Conservation (phyloP, 495 filamentous ascomycete genomes). For the Terfezia boudieri region DNA sequence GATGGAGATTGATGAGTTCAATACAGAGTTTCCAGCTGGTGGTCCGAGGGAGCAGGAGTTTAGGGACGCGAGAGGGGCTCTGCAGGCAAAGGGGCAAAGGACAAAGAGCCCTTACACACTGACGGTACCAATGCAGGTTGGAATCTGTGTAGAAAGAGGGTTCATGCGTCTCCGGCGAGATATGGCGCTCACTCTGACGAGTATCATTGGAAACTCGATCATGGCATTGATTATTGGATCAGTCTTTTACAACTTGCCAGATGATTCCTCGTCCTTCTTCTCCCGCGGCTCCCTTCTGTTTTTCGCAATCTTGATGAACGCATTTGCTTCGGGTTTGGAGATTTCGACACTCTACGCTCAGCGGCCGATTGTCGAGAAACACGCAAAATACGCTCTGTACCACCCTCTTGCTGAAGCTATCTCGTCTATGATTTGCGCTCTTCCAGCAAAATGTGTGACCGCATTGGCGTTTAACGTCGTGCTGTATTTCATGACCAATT, state of each 20-base stretch:
- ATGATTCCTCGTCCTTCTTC: conserved; percentile 48
- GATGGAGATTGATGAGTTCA: conserved; percentile 31
- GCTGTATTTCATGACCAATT: conserved; percentile 41
- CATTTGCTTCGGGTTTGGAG: conserved; percentile 57
- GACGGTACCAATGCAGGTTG: conserved; percentile 45
- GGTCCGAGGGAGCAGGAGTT: conserved; percentile 25
- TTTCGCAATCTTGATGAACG: conserved; percentile 72
- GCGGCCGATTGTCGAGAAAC: conserved; percentile 82
- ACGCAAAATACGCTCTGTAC: conserved; percentile 72
- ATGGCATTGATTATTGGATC: conserved; percentile 61
- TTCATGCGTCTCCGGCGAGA: conserved; percentile 49
- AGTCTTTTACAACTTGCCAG: conserved; percentile 55
- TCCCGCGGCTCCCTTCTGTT: conserved; percentile 63
- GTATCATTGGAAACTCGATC: conserved; percentile 47
- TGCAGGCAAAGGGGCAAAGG: conserved; percentile 37
- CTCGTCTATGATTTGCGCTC: conserved; percentile 57
- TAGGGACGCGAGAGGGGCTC: conserved; percentile 38
- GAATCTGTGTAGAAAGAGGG: conserved; percentile 52
- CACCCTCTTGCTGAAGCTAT: conserved; percentile 76
- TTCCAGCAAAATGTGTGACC: conserved; percentile 37
- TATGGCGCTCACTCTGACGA: conserved; percentile 42
- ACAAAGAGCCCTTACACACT: conserved; percentile 48
- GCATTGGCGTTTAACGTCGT: conserved; percentile 38
- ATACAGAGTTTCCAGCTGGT: conserved; percentile 10
- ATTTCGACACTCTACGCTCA: conserved; percentile 69